Percentiles rank a stretch among this genome's conserved stretches.
These are phyloP conservation scores for Theileria luwenshuni DNA, from an alignment of 169 alveolate species.

Conservation along the genomic window DNA sequence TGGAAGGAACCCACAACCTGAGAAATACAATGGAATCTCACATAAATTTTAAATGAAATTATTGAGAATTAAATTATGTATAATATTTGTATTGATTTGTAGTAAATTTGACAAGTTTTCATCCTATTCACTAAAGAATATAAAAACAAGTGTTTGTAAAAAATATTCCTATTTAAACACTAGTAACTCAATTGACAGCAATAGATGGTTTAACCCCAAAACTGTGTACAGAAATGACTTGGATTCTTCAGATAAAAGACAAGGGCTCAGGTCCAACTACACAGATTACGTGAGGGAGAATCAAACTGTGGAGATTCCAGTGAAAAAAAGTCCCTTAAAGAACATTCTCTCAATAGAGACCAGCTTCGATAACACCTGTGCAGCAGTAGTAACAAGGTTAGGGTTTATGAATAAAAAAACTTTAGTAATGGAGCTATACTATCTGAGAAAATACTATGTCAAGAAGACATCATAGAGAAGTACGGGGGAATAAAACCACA, in stretches of 20 bases:
- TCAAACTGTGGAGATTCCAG: neutral
- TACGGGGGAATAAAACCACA: slow-evolving; percentile 70
- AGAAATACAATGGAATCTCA: neutral
- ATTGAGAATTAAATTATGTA: slow-evolving; percentile 1
- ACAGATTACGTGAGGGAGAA: slow-evolving; percentile 28
- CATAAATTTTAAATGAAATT: slow-evolving; percentile 8
- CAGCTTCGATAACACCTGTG: slow-evolving; percentile 68
- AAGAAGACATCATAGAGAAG: slow-evolving; percentile 49
- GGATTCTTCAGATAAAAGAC: neutral
- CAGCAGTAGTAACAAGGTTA: slow-evolving; percentile 61
- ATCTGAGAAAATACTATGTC: slow-evolving; percentile 58
- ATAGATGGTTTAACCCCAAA: neutral
- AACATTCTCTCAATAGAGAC: slow-evolving; percentile 68
- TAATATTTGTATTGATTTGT: slow-evolving; percentile 4
- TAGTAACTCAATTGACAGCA: neutral
- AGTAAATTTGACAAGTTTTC: neutral
- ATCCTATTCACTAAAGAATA: neutral
- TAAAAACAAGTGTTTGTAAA: neutral
- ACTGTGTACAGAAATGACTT: neutral
- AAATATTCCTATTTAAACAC: neutral
- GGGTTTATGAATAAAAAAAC: neutral
- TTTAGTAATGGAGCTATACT: slow-evolving; percentile 64
- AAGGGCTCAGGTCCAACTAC: neutral
- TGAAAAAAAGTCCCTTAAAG: neutral
- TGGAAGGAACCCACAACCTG: slow-evolving; percentile 23